Evolutionary conservation across 208 protist genomes (phyloP).

Genomic region (Trichomonas tenax): DNA sequence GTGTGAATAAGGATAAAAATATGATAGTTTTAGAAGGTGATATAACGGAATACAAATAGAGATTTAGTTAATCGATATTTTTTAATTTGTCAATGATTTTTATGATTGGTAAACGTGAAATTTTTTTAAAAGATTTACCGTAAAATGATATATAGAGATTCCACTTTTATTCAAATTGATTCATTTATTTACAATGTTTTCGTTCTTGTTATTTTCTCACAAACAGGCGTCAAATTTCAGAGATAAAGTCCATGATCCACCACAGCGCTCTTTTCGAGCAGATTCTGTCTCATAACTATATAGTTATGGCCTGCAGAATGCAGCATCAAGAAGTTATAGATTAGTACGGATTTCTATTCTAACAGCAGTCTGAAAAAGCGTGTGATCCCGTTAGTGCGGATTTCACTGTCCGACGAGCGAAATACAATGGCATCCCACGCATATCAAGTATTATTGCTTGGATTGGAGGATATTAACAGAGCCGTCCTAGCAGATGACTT

Average conservation of each 20-base stretch:
- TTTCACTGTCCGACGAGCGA: background rate
- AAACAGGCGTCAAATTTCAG: background rate
- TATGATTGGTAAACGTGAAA: no score
- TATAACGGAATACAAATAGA: no score
- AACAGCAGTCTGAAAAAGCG: background rate
- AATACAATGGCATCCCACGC: background rate
- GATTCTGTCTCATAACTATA: background rate
- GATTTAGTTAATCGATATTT: no score
- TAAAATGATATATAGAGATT: no score
- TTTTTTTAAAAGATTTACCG: no score
- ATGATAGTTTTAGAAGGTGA: no score
- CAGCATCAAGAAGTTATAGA: background rate
- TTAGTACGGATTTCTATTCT: background rate
- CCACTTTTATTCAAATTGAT: no score
- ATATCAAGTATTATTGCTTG: background rate
- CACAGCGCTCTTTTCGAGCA: background rate
- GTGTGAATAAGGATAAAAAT: no score
- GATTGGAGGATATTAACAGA: background rate
- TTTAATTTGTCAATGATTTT: no score
- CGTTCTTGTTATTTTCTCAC: background rate
- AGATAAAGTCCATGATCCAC: background rate
- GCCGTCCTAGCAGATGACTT: background rate
- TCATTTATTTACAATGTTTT: background rate
- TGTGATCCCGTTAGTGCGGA: background rate
- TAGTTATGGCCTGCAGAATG: background rate